These are phyloP conservation scores for Syzygium syzygioides DNA, from an alignment of 441 rosid species.

Conservation along the genomic window DNA sequence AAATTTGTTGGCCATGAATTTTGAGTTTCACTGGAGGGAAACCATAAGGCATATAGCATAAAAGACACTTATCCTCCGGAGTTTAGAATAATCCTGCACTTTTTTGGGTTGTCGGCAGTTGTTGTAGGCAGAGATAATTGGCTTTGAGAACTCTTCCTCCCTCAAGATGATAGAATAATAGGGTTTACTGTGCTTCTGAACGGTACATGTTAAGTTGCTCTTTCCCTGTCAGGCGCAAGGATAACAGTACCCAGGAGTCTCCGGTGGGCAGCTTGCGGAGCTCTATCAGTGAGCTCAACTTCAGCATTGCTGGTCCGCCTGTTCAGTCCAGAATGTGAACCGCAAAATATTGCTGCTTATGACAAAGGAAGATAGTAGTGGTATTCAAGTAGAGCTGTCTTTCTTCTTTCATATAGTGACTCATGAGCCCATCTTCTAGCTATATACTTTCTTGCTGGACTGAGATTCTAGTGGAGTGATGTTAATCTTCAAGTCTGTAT, in stretches of 20 bases:
- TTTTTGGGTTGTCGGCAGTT: background rate
- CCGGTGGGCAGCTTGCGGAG: slow-evolving; percentile 93
- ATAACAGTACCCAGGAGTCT: slow-evolving; percentile 76
- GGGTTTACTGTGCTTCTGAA: background rate
- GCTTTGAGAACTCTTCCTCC: background rate
- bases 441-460: background rate
- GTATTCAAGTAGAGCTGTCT: background rate
- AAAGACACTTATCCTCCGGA: background rate
- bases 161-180: background rate
- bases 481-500: background rate
- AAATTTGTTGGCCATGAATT: background rate
- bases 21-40: background rate
- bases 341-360: slow-evolving; percentile 88
- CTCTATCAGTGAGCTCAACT: slow-evolving; percentile 55
- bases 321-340: slow-evolving; percentile 89
- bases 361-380: slow-evolving; percentile 21
- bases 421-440: background rate
- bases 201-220: background rate
- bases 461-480: background rate
- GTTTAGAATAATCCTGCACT: background rate
- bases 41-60: background rate
- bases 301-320: slow-evolving; percentile 71
- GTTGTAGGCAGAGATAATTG: background rate
- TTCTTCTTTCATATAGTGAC: slow-evolving; percentile 2
- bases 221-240: slow-evolving; percentile 62